Conservation (phyloP, 2,329 filamentous ascomycete genomes). For the Berkeleyomyces rouxiae region DNA sequence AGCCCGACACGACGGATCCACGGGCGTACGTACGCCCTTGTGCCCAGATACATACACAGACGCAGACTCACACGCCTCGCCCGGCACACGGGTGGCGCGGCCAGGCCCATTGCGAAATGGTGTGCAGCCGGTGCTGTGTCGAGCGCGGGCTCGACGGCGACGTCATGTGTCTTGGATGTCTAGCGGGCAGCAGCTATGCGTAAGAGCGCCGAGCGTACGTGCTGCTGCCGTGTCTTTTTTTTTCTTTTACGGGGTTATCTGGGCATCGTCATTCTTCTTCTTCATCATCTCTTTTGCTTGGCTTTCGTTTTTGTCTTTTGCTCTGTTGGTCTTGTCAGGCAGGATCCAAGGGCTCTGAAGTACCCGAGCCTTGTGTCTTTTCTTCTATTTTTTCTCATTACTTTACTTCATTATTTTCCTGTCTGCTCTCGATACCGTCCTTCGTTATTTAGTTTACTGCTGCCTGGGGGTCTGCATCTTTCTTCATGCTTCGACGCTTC, state of each 20-base stretch:
- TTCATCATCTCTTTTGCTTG: neutral
- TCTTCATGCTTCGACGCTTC: no score
- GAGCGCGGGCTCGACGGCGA: constrained; percentile 48
- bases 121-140: constrained; percentile 54
- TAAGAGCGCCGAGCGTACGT: neutral
- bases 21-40: no score
- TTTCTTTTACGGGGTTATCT: neutral
- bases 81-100: constrained; percentile 22
- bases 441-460: no score
- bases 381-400: no score
- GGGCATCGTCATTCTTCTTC: neutral
- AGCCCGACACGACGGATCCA: neutral
- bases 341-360: no score
- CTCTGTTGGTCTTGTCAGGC: no score
- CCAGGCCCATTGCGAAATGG: constrained; percentile 32
- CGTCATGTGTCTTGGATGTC: constrained; percentile 48
- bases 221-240: neutral
- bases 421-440: no score
- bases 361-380: no score
- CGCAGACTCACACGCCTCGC: constrained; percentile 6
- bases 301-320: no score
- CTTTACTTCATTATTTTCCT: no score
- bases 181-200: constrained; percentile 21
- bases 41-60: constrained; percentile 11
- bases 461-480: no score